Conservation (phyloP, 768 basidiomycete species). For the Amylocystis lapponica region DNA sequence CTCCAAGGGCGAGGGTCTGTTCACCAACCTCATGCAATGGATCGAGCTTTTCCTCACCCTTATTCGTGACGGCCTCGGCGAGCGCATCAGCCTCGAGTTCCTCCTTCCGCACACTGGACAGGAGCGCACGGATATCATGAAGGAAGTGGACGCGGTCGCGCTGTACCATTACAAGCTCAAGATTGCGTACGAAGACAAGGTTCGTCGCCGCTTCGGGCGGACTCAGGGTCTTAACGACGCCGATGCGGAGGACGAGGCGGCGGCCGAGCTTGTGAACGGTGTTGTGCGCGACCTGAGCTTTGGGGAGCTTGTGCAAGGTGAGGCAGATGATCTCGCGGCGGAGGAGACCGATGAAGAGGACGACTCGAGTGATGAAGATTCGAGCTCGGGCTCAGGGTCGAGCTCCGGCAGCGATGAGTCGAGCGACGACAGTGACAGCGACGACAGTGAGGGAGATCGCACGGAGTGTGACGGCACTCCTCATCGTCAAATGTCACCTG, state of each 20-base stretch:
- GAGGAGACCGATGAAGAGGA: constrained; percentile 48
- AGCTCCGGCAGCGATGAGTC: constrained; percentile 13
- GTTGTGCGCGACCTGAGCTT: constrained; percentile 81
- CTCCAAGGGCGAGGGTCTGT: constrained; percentile 90
- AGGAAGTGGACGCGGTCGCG: constrained; percentile 85
- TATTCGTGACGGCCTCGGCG: constrained; percentile 82
- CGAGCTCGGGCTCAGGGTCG: constrained; percentile 2
- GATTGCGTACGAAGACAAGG: constrained; percentile 85
- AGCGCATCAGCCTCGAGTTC: constrained; percentile 75
- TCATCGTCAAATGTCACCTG: constrained; percentile 2
- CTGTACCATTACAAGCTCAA: constrained; percentile 94
- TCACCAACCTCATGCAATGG: constrained; percentile 94
- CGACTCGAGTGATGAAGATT: constrained; percentile 33
- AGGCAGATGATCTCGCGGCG: constrained; percentile 76
- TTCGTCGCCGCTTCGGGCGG: constrained; percentile 78
- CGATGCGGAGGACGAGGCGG: constrained; percentile 79
- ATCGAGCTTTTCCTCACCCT: constrained; percentile 91
- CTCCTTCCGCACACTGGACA: constrained; percentile 78
- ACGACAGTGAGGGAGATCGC: not conserved
- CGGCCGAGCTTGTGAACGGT: constrained; percentile 71
- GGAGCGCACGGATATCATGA: constrained; percentile 71
- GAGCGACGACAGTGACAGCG: constrained; percentile 9
- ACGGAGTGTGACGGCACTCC: constrained; percentile 17
- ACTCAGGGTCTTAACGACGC: constrained; percentile 44
- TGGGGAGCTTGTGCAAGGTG: constrained; percentile 70